phyloP scores from a whole-genome alignment of 441 rosid species.

The Populus hybrid region DNA sequence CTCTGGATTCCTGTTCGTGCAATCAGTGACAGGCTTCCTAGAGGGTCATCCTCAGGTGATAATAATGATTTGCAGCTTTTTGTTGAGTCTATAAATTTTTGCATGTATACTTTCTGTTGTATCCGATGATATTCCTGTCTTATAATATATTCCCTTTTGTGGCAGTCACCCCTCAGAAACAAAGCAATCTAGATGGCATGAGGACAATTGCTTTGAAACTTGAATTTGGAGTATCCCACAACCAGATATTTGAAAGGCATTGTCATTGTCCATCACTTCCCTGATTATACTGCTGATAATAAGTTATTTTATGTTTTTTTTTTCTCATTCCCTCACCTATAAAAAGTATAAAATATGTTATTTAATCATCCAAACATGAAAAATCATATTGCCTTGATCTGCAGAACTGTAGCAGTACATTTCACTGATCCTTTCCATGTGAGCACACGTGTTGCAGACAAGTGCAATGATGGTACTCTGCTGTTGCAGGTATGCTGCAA shows the following conservation, averaged over 20 bases:
- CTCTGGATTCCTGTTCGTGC: conserved; percentile 92
- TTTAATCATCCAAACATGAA: not conserved
- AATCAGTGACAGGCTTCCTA: conserved; percentile 66
- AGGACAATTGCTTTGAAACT: conserved; percentile 97
- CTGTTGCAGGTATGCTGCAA: conserved; percentile 72
- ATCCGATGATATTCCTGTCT: conserved; percentile 12
- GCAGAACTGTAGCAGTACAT: conserved; percentile 96
- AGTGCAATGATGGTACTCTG: conserved; percentile 79
- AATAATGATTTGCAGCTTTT: conserved; percentile 22
- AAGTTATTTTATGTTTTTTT: not conserved
- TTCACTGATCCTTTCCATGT: conserved; percentile 93
- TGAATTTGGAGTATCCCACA: conserved; percentile 85
- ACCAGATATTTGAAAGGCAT: conserved; percentile 93
- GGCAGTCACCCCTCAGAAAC: conserved; percentile 66
- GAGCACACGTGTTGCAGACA: conserved; percentile 75
- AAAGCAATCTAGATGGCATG: conserved; percentile 90
- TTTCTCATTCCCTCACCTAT: not conserved
- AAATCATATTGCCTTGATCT: conserved; percentile 17
- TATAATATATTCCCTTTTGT: conserved; percentile 16
- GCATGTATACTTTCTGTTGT: conserved; percentile 11
- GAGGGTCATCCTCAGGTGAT: conserved; percentile 92
- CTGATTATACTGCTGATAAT: not conserved
- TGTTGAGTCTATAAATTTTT: not conserved
- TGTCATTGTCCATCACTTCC: conserved; percentile 13
- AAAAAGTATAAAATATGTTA: conserved; percentile 9